Evolutionary conservation across 2,329 filamentous ascomycete genomes (phyloP).

Genomic region (Pseudocercospora cruenta): DNA sequence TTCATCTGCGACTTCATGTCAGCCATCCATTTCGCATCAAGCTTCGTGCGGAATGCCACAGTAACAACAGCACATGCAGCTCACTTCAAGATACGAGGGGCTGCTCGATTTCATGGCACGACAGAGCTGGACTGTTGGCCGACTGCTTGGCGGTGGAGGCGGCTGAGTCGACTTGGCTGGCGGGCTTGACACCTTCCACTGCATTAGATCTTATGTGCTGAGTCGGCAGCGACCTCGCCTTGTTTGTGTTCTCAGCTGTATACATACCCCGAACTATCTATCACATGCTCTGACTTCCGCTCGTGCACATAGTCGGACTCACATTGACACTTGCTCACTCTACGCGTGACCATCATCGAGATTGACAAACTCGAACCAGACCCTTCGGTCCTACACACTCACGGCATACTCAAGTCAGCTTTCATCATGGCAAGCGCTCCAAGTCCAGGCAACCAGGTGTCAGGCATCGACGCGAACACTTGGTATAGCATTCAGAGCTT

Average conservation of each 20-base stretch:
- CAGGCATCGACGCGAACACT: conserved; percentile 8
- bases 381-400: background rate
- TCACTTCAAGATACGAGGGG: background rate
- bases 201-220: background rate
- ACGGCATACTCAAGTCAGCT: background rate
- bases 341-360: background rate
- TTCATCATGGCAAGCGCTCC: background rate
- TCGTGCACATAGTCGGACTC: background rate
- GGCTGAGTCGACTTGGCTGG: conserved; percentile 3
- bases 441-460: background rate
- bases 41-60: conserved; percentile 2
- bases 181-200: background rate
- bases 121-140: background rate
- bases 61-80: background rate
- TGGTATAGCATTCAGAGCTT: conserved; percentile 20
- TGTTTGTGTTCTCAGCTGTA: conserved; percentile 3
- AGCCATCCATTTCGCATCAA: conserved; percentile 5
- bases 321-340: background rate
- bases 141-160: conserved; percentile 6
- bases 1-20: background rate
- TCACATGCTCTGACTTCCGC: background rate
- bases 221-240: background rate
- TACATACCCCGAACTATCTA: background rate
- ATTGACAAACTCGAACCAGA: background rate
- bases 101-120: background rate